Percentiles rank a stretch among this genome's conserved stretches.
These are phyloP conservation scores for Coemansia sp. DNA, from an alignment of 192 early-diverging fungal species.

Conservation along the genomic window DNA sequence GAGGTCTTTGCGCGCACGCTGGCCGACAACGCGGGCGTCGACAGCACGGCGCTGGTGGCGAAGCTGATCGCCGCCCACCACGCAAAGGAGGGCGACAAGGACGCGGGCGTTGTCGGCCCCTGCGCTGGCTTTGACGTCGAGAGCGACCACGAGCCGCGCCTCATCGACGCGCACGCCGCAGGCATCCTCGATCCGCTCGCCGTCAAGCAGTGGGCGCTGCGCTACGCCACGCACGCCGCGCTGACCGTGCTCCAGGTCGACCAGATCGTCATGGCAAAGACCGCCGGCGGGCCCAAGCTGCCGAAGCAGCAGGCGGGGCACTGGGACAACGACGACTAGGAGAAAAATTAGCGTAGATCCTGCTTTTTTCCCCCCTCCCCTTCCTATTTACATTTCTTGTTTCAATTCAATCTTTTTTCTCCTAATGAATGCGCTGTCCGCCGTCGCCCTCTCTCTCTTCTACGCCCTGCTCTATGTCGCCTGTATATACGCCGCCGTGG, in stretches of 20 bases:
- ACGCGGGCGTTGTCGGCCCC: slow-evolving; percentile 17
- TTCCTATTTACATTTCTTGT: neutral
- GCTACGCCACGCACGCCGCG: slow-evolving; percentile 89
- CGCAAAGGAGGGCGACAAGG: slow-evolving; percentile 32
- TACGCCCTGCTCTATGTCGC: slow-evolving; percentile 28
- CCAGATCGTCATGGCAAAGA: slow-evolving; percentile 99
- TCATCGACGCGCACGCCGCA: slow-evolving; percentile 71
- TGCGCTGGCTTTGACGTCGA: slow-evolving; percentile 87
- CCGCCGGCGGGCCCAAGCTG: slow-evolving; percentile 92
- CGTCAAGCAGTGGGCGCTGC: slow-evolving; percentile 88
- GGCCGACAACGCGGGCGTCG: slow-evolving; percentile 93
- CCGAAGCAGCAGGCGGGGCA: slow-evolving; percentile 75
- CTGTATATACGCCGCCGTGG: slow-evolving; percentile 28
- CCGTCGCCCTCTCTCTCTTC: slow-evolving; percentile 18
- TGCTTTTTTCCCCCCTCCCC: neutral
- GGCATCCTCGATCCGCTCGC: slow-evolving; percentile 81
- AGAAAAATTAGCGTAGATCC: neutral
- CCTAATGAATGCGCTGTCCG: neutral
- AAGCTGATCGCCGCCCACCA: slow-evolving; percentile 93
- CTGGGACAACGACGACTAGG: slow-evolving; percentile 77
- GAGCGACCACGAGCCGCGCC: slow-evolving; percentile 38
- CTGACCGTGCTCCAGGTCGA: slow-evolving; percentile 95
- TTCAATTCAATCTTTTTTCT: neutral
- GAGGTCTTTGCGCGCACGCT: slow-evolving; percentile 95
- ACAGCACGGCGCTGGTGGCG: slow-evolving; percentile 90